Conservation (phyloP, 129 eudicot genomes). For the Saussurea involucrata region DNA sequence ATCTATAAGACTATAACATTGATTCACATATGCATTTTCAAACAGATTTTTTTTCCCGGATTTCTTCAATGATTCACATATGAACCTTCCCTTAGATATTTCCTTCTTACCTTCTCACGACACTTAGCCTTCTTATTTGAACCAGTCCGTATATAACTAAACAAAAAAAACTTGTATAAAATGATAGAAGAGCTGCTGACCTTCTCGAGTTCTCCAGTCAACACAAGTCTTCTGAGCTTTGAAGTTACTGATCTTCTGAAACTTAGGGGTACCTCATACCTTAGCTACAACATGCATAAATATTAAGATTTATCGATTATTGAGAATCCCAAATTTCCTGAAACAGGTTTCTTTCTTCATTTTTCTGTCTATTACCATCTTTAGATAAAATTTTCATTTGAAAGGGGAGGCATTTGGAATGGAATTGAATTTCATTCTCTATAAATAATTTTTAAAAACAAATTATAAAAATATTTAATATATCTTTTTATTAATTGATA, state of each 20-base stretch:
- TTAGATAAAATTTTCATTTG: neutral
- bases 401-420: neutral
- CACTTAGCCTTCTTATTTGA: neutral
- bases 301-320: neutral
- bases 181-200: slow-evolving; percentile 18
- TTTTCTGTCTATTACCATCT: neutral
- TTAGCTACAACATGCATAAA: slow-evolving; percentile 34
- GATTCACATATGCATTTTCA: neutral
- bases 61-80: neutral
- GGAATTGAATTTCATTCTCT: no score
- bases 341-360: neutral
- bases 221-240: slow-evolving; percentile 34
- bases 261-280: slow-evolving; percentile 31
- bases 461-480: no score
- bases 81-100: neutral
- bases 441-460: no score
- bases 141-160: no score
- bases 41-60: no score
- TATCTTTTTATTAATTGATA: no score
- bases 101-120: neutral
- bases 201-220: slow-evolving; percentile 43
- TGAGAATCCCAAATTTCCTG: neutral
- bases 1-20: neutral
- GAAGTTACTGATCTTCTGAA: slow-evolving; percentile 31
- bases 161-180: neutral